Evolutionary conservation across 1,284 basidiomycete genomes (phyloP), one percentile per base, ranked within the genome.

Genomic region (Marasmius fiardii): DNA sequence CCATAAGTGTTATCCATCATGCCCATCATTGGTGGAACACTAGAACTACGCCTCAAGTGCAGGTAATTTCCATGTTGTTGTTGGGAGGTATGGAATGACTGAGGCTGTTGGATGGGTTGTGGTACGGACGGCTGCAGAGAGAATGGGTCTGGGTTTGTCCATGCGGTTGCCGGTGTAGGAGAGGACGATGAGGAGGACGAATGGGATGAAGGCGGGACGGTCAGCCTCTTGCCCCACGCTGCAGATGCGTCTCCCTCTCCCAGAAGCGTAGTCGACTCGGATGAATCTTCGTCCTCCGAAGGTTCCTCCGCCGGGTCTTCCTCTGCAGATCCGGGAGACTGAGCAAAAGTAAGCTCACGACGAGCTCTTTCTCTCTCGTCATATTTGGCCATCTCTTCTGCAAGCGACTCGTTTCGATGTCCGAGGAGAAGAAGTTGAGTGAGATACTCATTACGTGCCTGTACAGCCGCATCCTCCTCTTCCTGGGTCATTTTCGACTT

Each of bases 111-210:
- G 75, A 0, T 77, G 69, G 2, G 78, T 52, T 1, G 73, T 67
- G 0, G 79, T 79, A 10, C 79, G 60, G 4, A 74, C 63, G 35
- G 80, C 78, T 12, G 55, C n/a, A 57, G 49, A 54, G 31, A 51
- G 57, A 37, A 33, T 58, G 56, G 35, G 49, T 41, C 16, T 41
- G 39, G 39, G n/a, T 41, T 16, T 7, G 56, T 51, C 55, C 50
- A 57, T 51, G 10, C 48, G 37, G 49, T 56, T 54, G 54, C 48
- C 54, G 50, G 56, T 60, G 53, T 61, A 54, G 24, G 63, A 51
- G 55, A 60, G 61, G 56, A 69, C 1, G 39, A 41, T 41, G 39
- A 41, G n/a, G 39, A 14, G n/a, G 39, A 41, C 8, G 39, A 41
- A 20, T 41, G 39, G 20, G 39, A 41, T 41, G 39, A n/a, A 20